Percentiles rank a stretch among this genome's conserved stretches.
phyloP scores from a whole-genome alignment of 129 eudicot species.

The Lonicera japonica region DNA sequence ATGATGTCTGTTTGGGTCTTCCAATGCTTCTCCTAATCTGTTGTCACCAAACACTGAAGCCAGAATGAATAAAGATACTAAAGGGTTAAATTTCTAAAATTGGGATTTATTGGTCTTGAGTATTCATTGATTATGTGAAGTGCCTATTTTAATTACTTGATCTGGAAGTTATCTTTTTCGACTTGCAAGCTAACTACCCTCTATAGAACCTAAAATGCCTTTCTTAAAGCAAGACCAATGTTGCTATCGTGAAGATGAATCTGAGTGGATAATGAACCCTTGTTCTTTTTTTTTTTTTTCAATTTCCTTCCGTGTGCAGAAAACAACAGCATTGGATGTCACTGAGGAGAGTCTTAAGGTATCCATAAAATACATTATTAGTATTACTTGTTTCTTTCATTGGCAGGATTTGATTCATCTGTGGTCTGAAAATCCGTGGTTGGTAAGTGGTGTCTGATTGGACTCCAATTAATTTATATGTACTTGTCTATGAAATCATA shows the following conservation, averaged over 20 bases:
- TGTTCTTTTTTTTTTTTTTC: conserved; percentile 17
- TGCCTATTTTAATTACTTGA: neutral
- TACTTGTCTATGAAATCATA: neutral
- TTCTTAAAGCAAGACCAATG: neutral
- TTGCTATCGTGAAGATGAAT: conserved; percentile 5
- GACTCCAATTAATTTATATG: neutral
- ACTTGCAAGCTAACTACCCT: neutral
- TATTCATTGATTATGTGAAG: neutral
- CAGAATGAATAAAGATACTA: neutral
- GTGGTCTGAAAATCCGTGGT: neutral
- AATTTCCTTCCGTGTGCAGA: conserved; percentile 38
- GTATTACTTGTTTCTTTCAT: conserved; percentile 2
- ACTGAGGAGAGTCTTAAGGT: conserved; percentile 87
- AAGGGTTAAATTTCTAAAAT: neutral
- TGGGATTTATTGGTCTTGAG: neutral
- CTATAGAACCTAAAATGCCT: neutral
- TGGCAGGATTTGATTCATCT: neutral
- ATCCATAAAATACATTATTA: conserved; percentile 16
- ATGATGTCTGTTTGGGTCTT: neutral
- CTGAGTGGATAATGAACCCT: conserved; percentile 11
- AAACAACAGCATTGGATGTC: conserved; percentile 70
- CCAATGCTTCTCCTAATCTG: neutral
- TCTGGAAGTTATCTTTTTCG: neutral
- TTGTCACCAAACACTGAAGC: neutral
- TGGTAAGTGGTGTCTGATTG: neutral